phyloP scores from a whole-genome alignment of 495 filamentous ascomycete species.

The Echria macrotheca region DNA sequence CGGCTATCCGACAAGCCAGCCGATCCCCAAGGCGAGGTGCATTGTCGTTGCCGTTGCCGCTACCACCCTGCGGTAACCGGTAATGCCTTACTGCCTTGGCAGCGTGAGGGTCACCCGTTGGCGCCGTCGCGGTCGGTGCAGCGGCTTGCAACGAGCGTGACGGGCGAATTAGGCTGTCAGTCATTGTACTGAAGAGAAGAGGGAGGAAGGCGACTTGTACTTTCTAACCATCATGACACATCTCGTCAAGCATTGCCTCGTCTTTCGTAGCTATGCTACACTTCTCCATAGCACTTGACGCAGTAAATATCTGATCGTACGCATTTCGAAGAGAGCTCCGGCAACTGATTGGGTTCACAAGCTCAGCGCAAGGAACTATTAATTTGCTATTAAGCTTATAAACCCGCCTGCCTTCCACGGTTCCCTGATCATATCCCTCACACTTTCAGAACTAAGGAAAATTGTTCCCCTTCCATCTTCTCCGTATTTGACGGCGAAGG shows the following conservation, averaged over 20 bases:
- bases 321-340: background rate
- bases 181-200: conserved; percentile 1
- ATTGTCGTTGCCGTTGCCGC: conserved; percentile 3
- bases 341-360: too few relatives aligned
- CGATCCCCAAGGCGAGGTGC: background rate
- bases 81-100: background rate
- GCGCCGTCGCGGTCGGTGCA: background rate
- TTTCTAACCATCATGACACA: too few relatives aligned
- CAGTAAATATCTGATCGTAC: background rate
- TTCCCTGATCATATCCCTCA: too few relatives aligned
- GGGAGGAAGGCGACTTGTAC: background rate
- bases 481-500: too few relatives aligned
- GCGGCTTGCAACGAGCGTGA: background rate
- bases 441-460: too few relatives aligned
- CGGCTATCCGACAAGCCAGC: background rate
- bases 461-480: too few relatives aligned
- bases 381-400: too few relatives aligned
- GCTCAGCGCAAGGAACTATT: too few relatives aligned
- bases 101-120: background rate
- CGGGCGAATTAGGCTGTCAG: background rate
- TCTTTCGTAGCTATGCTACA: too few relatives aligned
- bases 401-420: too few relatives aligned
- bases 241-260: too few relatives aligned
- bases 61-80: conserved; percentile 4
- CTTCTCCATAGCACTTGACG: too few relatives aligned